Evolutionary conservation across 1,139 yeast genomes (phyloP).

Genomic region (Hyphopichia burtonii): DNA sequence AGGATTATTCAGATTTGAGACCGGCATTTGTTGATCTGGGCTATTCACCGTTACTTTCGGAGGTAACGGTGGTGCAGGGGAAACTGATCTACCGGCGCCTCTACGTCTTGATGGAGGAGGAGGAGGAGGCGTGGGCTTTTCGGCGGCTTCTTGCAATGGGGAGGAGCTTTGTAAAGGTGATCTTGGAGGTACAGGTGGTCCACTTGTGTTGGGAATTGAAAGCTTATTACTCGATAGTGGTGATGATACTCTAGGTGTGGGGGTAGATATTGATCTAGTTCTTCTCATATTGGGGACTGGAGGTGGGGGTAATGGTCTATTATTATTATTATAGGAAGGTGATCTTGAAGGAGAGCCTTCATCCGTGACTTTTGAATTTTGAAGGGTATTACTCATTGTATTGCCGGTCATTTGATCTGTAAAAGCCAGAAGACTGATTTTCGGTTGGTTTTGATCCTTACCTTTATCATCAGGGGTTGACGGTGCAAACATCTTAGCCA

Average conservation of each 20-base stretch:
- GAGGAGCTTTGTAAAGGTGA: constrained; percentile 24
- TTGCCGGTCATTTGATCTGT: constrained; percentile 48
- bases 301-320: constrained; percentile 38
- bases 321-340: constrained; percentile 15
- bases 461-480: constrained; percentile 6
- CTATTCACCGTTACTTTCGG: constrained; percentile 25
- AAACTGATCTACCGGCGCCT: constrained; percentile 8
- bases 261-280: constrained; percentile 43
- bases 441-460: constrained; percentile 16
- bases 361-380: constrained; percentile 24
- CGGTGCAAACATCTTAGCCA: constrained; percentile 35
- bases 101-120: constrained; percentile 37
- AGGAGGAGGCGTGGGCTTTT: constrained; percentile 9
- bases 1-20: constrained; percentile 8
- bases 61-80: constrained; percentile 31
- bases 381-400: constrained; percentile 38
- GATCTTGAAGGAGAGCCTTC: constrained; percentile 22
- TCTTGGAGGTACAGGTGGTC: constrained; percentile 8
- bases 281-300: constrained; percentile 38
- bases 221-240: constrained; percentile 15
- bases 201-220: constrained; percentile 9
- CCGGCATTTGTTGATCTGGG: not conserved
- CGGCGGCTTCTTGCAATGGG: constrained; percentile 7
- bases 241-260: constrained; percentile 32
- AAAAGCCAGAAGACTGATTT: constrained; percentile 39